Evolutionary conservation across 768 basidiomycete genomes (phyloP).

Genomic region (Podaxis pistillaris): DNA sequence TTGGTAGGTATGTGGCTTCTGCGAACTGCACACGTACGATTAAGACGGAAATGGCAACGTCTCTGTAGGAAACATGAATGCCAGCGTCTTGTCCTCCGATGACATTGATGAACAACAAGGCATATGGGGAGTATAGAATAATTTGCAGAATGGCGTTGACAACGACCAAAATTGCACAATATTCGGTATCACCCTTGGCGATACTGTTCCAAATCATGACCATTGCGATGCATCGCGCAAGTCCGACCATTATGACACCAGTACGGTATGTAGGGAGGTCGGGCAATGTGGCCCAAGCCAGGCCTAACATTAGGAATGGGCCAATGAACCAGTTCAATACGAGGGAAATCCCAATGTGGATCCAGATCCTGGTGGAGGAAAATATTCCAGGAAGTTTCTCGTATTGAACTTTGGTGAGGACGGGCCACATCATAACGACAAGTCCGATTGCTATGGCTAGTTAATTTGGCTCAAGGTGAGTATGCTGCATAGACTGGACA

Average conservation of each 20-base stretch:
- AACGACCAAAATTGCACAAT: conserved; percentile 79
- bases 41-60: conserved; percentile 64
- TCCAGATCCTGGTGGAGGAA: conserved; percentile 52
- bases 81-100: conserved; percentile 41
- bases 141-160: conserved; percentile 82
- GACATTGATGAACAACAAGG: conserved; percentile 71
- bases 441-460: conserved; percentile 80
- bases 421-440: conserved; percentile 88
- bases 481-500: background rate
- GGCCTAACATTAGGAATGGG: conserved; percentile 79
- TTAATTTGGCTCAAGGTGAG: background rate
- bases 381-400: conserved; percentile 64
- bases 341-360: conserved; percentile 66
- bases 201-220: conserved; percentile 83
- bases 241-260: conserved; percentile 81
- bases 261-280: conserved; percentile 73
- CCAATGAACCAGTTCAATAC: conserved; percentile 79
- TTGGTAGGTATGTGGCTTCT: background rate
- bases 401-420: conserved; percentile 74
- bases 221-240: conserved; percentile 73
- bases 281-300: conserved; percentile 84
- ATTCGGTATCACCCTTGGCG: conserved; percentile 64
- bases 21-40: conserved; percentile 48
- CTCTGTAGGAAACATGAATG: conserved; percentile 53
- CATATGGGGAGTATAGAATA: conserved; percentile 69